These are phyloP conservation scores for Mycena albidolilacea DNA, from an alignment of 768 basidiomycete genomes.

Conservation along the genomic window DNA sequence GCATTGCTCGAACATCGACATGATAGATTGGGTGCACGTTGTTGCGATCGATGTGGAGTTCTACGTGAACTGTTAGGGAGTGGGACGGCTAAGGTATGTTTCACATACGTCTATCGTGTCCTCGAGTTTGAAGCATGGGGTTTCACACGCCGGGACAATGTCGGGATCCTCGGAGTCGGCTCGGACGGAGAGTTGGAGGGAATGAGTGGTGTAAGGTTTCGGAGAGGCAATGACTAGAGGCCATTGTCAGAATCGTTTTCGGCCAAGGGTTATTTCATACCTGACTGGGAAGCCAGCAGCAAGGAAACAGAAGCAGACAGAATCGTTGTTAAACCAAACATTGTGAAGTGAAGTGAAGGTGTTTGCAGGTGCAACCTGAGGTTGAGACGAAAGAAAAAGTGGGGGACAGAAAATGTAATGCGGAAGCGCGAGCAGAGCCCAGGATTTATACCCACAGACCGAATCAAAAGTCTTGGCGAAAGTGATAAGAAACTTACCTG, in stretches of 20 bases:
- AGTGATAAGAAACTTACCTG: conserved; percentile 17
- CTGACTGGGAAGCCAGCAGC: conserved; percentile 23
- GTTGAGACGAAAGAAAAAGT: background rate
- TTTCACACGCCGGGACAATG: conserved; percentile 19
- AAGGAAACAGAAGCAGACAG: conserved; percentile 20
- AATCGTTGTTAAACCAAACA: conserved; percentile 30
- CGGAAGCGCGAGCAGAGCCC: background rate
- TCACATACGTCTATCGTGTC: conserved; percentile 13
- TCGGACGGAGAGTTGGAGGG: conserved; percentile 12
- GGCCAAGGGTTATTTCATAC: background rate
- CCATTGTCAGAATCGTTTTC: background rate
- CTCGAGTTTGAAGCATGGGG: conserved; percentile 11
- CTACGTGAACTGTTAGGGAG: conserved; percentile 1
- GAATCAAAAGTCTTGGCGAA: conserved; percentile 14
- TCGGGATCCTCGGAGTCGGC: background rate
- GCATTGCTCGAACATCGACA: conserved; percentile 27
- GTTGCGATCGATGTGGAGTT: background rate
- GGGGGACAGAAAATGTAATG: background rate
- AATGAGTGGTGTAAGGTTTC: background rate
- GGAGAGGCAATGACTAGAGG: conserved; percentile 11
- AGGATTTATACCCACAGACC: background rate
- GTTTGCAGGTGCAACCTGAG: conserved; percentile 13
- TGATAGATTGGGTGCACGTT: conserved; percentile 17
- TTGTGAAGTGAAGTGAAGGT: conserved; percentile 12
- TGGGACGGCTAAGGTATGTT: background rate